These are phyloP conservation scores for Backusella psychrophila DNA, from an alignment of 192 early-diverging fungal species.

Conservation along the genomic window DNA sequence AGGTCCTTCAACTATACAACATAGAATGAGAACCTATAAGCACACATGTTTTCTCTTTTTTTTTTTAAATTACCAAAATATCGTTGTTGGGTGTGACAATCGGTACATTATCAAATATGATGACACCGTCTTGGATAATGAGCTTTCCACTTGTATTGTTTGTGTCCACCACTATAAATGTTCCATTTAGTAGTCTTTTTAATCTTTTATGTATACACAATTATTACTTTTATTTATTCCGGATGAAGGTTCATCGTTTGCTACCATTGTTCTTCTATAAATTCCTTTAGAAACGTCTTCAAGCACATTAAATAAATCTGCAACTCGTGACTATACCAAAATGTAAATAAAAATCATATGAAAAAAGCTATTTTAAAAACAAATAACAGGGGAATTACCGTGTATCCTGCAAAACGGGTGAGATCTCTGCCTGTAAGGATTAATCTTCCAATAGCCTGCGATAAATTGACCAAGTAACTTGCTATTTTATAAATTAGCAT, in stretches of 20 bases:
- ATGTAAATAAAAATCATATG: neutral
- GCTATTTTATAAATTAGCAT: conserved; percentile 24
- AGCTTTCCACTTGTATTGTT: conserved; percentile 51
- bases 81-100: conserved; percentile 77
- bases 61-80: conserved; percentile 34
- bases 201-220: neutral
- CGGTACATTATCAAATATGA: conserved; percentile 71
- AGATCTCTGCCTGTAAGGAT: conserved; percentile 62
- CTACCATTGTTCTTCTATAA: conserved; percentile 53
- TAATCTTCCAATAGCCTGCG: conserved; percentile 59
- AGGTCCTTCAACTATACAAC: conserved; percentile 57
- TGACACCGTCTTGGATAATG: conserved; percentile 50
- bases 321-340: conserved; percentile 44
- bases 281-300: conserved; percentile 54
- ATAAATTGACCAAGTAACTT: conserved; percentile 60
- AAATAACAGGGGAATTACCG: conserved; percentile 20
- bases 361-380: neutral
- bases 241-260: conserved; percentile 27
- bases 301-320: conserved; percentile 57
- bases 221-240: conserved; percentile 33
- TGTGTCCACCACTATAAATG: conserved; percentile 34
- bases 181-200: neutral
- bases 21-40: neutral
- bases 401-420: conserved; percentile 64
- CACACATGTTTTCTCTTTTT: neutral